Evolutionary conservation across 2,329 filamentous ascomycete species (phyloP).

Genomic region (Akanthomyces lecanii): DNA sequence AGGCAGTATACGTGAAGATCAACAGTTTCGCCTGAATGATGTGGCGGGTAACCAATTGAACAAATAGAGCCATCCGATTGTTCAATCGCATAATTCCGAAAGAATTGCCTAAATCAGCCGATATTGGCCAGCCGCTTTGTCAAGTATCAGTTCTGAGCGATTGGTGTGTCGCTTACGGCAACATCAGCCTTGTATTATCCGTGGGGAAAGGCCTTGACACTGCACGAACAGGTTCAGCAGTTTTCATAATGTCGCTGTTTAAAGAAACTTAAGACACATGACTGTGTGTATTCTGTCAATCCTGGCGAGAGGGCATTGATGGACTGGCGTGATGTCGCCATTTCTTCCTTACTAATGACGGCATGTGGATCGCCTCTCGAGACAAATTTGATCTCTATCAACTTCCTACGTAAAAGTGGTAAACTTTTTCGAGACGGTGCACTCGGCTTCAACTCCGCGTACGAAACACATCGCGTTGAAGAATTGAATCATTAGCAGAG

Average conservation of each 20-base stretch:
- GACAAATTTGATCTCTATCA: slow-evolving; percentile 8
- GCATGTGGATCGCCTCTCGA: slow-evolving; percentile 10
- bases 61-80: too few species aligned
- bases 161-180: too few species aligned
- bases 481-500: not conserved
- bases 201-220: too few species aligned
- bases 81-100: too few species aligned
- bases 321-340: slow-evolving; percentile 8
- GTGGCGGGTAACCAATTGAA: too few species aligned
- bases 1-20: not conserved
- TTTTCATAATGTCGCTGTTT: too few species aligned
- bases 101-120: too few species aligned
- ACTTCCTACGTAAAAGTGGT: not conserved
- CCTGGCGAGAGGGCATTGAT: not conserved
- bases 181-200: too few species aligned
- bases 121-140: not conserved
- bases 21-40: not conserved
- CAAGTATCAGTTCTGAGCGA: not conserved
- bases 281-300: not conserved
- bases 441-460: not conserved
- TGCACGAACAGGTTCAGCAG: too few species aligned
- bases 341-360: slow-evolving; percentile 14
- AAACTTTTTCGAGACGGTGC: not conserved
- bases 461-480: not conserved
- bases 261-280: not conserved